phyloP scores from a whole-genome alignment of 345 rosid species.

The Capsella bursapastoris region DNA sequence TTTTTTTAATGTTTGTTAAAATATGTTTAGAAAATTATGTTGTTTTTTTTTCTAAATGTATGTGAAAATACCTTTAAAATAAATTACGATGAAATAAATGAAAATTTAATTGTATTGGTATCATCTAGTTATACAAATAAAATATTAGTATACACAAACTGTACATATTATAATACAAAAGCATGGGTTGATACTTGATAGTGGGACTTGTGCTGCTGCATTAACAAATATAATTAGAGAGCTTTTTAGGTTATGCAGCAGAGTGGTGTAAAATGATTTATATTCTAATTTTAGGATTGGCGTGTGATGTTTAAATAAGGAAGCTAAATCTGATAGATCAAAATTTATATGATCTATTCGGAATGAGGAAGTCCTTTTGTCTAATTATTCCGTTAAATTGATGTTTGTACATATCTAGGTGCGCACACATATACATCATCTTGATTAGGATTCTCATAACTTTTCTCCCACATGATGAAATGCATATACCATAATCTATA shows the following conservation, averaged over 20 bases:
- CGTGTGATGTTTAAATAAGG: constrained; percentile 24
- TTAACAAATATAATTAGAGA: neutral
- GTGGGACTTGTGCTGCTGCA: constrained; percentile 28
- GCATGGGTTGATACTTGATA: constrained; percentile 26
- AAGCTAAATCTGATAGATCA: constrained; percentile 18
- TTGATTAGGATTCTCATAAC: neutral
- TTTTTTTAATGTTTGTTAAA: too few species aligned
- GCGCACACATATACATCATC: neutral
- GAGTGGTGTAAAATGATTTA: constrained; percentile 35
- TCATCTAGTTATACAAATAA: neutral
- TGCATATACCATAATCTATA: neutral
- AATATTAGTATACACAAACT: neutral
- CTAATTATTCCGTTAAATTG: neutral
- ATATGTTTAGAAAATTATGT: neutral
- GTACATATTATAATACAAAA: neutral
- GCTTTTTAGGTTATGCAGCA: constrained; percentile 19
- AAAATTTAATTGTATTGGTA: neutral
- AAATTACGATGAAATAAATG: neutral
- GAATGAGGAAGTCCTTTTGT: neutral
- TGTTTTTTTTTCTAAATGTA: neutral
- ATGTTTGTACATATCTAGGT: neutral
- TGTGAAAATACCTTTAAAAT: neutral
- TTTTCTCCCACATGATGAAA: neutral
- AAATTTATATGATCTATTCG: neutral
- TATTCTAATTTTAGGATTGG: constrained; percentile 38